These are phyloP conservation scores for Ophiostoma ips DNA, from an alignment of 2,329 filamentous ascomycete genomes.

Conservation along the genomic window DNA sequence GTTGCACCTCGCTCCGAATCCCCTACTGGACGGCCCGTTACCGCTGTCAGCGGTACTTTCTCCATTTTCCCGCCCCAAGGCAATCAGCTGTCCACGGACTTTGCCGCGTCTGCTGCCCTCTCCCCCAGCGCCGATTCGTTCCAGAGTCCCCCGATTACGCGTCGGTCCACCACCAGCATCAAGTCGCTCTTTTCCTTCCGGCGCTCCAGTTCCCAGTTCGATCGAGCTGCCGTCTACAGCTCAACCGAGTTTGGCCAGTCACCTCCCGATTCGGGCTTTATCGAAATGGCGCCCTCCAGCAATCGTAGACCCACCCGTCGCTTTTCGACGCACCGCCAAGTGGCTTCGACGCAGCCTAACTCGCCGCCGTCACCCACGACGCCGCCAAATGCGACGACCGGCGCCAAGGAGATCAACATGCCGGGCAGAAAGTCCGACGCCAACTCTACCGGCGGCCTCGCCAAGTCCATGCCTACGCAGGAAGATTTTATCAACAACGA, in stretches of 20 bases:
- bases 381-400: constrained; percentile 26
- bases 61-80: constrained; percentile 5
- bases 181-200: neutral
- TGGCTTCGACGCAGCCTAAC: constrained; percentile 32
- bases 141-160: neutral
- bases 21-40: constrained; percentile 4
- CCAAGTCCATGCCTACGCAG: constrained; percentile 23
- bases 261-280: constrained; percentile 18
- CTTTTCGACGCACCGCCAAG: constrained; percentile 33
- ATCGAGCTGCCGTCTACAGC: constrained; percentile 8
- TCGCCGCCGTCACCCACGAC: constrained; percentile 37
- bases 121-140: neutral
- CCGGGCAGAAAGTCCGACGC: neutral
- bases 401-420: constrained; percentile 13
- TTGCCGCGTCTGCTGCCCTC: neutral
- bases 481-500: constrained; percentile 31
- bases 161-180: neutral
- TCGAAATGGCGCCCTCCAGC: constrained; percentile 12
- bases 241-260: neutral
- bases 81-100: neutral
- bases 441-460: constrained; percentile 10
- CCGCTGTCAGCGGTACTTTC: constrained; percentile 12
- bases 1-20: neutral
- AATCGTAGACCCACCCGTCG: constrained; percentile 21
- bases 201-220: constrained; percentile 21